Evolutionary conservation across 1,139 yeast species (phyloP).

Genomic region (Geotrichum bryndzae): DNA sequence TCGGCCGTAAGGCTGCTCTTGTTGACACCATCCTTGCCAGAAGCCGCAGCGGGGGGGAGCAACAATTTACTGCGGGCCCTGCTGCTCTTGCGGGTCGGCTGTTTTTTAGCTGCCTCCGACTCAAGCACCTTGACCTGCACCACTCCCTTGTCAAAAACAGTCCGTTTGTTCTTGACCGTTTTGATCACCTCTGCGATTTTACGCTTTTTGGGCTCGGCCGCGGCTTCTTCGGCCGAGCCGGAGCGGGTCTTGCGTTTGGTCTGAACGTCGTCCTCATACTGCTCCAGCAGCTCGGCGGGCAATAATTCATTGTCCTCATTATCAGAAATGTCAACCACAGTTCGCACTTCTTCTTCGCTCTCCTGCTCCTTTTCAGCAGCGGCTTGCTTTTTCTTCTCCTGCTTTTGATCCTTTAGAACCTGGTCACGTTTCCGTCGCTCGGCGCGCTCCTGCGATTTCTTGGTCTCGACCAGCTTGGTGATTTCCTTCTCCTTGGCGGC

Average conservation of each 20-base stretch:
- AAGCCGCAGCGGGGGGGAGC: constrained; percentile 12
- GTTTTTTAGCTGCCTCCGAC: neutral
- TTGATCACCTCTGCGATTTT: neutral
- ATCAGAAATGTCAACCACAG: neutral
- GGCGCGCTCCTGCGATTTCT: constrained; percentile 3
- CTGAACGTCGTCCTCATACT: constrained; percentile 1
- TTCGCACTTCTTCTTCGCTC: constrained; percentile 1
- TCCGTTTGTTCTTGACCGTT: neutral
- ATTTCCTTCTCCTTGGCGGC: neutral
- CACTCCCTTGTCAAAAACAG: constrained; percentile 13
- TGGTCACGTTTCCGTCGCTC: constrained; percentile 4
- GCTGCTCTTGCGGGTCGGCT: neutral
- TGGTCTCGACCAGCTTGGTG: constrained; percentile 1
- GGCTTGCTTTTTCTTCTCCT: neutral
- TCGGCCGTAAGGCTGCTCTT: neutral
- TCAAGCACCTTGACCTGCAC: constrained; percentile 14
- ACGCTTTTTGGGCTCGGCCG: neutral
- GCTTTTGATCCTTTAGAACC: neutral
- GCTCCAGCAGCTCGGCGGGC: constrained; percentile 13
- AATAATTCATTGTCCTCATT: constrained; percentile 7
- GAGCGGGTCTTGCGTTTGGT: neutral
- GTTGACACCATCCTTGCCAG: constrained; percentile 1
- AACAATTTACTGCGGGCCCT: neutral
- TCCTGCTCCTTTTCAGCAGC: neutral
- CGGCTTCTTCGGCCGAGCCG: neutral